Conservation (phyloP, 805 yeast genomes). For the Metschnikowia cerradonensis region DNA sequence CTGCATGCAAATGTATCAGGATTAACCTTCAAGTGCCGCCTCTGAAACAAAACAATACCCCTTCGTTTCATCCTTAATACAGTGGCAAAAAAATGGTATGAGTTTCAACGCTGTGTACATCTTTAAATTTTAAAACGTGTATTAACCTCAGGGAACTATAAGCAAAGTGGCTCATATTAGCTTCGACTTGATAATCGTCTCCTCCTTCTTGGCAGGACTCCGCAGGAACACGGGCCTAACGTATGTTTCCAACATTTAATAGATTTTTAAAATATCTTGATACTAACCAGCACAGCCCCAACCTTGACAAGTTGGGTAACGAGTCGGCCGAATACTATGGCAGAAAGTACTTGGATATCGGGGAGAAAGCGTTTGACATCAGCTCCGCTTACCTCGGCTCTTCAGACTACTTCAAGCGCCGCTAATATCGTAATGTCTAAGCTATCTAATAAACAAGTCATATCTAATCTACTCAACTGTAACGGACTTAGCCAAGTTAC, state of each 20-base stretch:
- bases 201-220: constrained; percentile 49
- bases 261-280: too few species aligned
- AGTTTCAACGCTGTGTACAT: background rate
- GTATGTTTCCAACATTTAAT: constrained; percentile 11
- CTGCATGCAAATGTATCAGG: background rate
- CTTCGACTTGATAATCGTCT: constrained; percentile 56
- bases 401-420: constrained; percentile 70
- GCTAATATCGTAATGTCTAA: constrained; percentile 22
- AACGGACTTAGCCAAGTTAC: constrained; percentile 96
- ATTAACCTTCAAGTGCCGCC: background rate
- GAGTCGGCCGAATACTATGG: constrained; percentile 49
- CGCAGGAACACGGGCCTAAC: constrained; percentile 67
- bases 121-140: background rate
- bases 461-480: constrained; percentile 70
- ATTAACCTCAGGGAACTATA: constrained; percentile 18
- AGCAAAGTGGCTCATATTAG: constrained; percentile 52
- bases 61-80: background rate
- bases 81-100: background rate
- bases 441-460: background rate
- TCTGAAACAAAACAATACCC: background rate
- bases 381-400: constrained; percentile 65
- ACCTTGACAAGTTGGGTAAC: constrained; percentile 42
- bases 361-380: constrained; percentile 80
- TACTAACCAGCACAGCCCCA: constrained; percentile 29
- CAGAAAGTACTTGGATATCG: constrained; percentile 68